These are phyloP conservation scores for Nasturtium officinale DNA, from an alignment of 345 rosid genomes.

Conservation along the genomic window DNA sequence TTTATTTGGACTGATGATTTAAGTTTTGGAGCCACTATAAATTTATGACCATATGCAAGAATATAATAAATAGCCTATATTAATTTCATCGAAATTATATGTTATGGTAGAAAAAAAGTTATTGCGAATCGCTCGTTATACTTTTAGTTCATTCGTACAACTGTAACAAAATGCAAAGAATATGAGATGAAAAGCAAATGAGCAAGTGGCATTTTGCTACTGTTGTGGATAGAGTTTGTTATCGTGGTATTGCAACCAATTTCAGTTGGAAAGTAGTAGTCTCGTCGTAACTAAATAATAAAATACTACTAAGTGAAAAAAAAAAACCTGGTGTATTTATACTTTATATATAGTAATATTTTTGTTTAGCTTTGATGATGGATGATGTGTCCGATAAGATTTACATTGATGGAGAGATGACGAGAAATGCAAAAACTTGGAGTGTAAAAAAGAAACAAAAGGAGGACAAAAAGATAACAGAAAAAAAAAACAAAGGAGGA, in stretches of 20 bases:
- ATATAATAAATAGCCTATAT: neutral
- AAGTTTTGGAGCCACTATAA: neutral
- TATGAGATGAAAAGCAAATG: neutral
- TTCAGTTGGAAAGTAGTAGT: constrained; percentile 7
- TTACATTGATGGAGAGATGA: constrained; percentile 32
- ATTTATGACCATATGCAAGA: neutral
- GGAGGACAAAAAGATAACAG: constrained; percentile 18
- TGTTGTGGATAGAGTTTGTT: neutral
- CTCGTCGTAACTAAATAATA: neutral
- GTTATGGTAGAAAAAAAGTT: neutral
- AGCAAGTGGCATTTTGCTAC: neutral
- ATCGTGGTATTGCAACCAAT: neutral
- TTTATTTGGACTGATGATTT: neutral
- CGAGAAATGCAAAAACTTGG: constrained; percentile 23
- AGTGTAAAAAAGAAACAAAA: neutral
- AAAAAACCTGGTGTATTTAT: neutral
- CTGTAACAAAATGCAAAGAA: neutral
- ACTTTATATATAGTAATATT: neutral
- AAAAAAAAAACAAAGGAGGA: neutral
- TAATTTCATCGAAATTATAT: neutral
- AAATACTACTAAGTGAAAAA: neutral
- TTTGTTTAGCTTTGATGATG: constrained; percentile 16
- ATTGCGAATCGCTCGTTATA: neutral
- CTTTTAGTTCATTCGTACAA: neutral
- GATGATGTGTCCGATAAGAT: constrained; percentile 37